A percentile compares a stretch with the other conserved stretches of the same genome.
Evolutionary conservation across 257 asterid genomes (phyloP).

Genomic region (Sherardia arvensis): DNA sequence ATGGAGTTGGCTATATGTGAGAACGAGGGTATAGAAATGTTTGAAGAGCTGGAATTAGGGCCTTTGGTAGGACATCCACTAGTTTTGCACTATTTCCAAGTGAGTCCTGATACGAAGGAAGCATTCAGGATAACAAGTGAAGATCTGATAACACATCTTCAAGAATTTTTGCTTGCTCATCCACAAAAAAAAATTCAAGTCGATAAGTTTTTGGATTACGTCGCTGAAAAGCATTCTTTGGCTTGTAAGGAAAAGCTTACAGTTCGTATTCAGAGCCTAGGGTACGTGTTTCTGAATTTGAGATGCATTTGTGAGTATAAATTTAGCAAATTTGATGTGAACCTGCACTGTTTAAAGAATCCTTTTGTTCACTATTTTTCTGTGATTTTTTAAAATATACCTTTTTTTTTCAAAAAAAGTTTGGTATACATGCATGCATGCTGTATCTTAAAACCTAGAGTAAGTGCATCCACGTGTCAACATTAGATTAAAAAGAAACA

Average conservation of each 20-base stretch:
- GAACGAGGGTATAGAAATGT: slow-evolving; percentile 61
- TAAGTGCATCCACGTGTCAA: too few species aligned
- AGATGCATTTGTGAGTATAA: neutral
- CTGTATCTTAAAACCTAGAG: neutral
- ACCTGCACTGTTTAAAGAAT: too few species aligned
- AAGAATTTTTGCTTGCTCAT: slow-evolving; percentile 46
- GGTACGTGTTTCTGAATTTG: slow-evolving; percentile 40
- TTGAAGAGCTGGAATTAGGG: slow-evolving; percentile 89
- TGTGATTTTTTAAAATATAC: neutral
- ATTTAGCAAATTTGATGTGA: neutral
- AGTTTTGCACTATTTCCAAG: slow-evolving; percentile 58
- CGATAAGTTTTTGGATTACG: slow-evolving; percentile 55
- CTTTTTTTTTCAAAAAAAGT: too few species aligned
- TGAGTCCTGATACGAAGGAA: slow-evolving; percentile 47
- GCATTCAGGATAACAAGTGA: slow-evolving; percentile 57
- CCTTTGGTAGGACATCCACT: slow-evolving; percentile 79
- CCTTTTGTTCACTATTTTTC: neutral
- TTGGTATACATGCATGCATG: neutral
- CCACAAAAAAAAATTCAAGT: slow-evolving; percentile 30
- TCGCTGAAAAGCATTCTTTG: slow-evolving; percentile 49
- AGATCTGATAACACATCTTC: slow-evolving; percentile 54
- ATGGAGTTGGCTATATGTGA: slow-evolving; percentile 73
- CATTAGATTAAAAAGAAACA: too few species aligned
- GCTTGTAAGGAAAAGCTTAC: slow-evolving; percentile 54
- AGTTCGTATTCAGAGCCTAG: slow-evolving; percentile 63